Conservation (phyloP, 1,284 basidiomycete species). For the Sphagnurus paluster region DNA sequence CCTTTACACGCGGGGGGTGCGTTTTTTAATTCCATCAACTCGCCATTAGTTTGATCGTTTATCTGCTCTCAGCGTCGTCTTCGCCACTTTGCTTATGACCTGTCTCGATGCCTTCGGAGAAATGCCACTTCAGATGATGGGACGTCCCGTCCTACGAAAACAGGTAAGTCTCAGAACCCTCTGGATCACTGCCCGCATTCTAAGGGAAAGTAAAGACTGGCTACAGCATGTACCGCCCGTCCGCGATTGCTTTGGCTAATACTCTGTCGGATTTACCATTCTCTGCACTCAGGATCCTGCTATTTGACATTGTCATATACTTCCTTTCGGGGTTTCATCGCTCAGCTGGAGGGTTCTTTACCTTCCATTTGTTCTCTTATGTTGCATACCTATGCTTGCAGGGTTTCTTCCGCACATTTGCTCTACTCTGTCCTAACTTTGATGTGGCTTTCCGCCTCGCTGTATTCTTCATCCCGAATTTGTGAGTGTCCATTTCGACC, state of each 20-base stretch:
- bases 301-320: conserved; percentile 75
- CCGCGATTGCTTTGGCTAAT: conserved; percentile 72
- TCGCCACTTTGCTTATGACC: conserved; percentile 71
- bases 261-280: conserved; percentile 79
- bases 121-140: conserved; percentile 73
- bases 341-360: conserved; percentile 68
- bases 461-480: conserved; percentile 66
- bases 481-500: conserved; percentile 33
- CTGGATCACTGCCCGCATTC: not conserved
- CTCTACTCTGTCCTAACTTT: conserved; percentile 63
- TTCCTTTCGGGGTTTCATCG: conserved; percentile 70
- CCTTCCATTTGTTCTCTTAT: conserved; percentile 69
- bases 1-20: conserved; percentile 77
- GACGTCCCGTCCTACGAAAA: conserved; percentile 72
- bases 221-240: conserved; percentile 82
- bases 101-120: conserved; percentile 80
- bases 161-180: conserved; percentile 33
- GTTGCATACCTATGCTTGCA: conserved; percentile 65
- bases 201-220: conserved; percentile 49
- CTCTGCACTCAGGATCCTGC: conserved; percentile 59
- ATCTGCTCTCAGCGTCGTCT: conserved; percentile 62
- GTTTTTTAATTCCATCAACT: not conserved
- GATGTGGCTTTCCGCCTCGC: conserved; percentile 58
- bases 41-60: not conserved
- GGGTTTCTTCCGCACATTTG: conserved; percentile 75